Percentiles rank a stretch among this genome's conserved stretches.
Conservation (phyloP, 352 stramenopile genomes). For the Phytophthora megakarya region DNA sequence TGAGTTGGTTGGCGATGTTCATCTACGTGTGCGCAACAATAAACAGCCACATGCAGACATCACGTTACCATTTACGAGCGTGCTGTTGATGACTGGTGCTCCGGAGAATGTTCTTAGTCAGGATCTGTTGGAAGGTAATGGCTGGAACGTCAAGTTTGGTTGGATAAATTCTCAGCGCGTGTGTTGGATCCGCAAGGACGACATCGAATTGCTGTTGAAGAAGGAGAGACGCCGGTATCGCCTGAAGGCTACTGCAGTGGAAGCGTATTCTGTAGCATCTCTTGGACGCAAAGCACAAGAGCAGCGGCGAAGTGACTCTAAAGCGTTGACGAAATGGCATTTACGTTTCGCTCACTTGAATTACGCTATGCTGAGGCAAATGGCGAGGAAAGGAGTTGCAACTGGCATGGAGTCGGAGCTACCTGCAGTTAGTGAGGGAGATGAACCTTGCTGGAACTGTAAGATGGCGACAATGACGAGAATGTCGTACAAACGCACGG, state of each 20-base stretch:
- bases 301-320: too few species aligned
- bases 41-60: conserved; percentile 10
- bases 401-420: too few species aligned
- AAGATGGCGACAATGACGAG: neutral
- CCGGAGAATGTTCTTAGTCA: conserved; percentile 21
- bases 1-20: conserved; percentile 2
- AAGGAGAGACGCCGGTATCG: conserved; percentile 11
- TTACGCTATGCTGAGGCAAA: too few species aligned
- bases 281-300: neutral
- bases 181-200: conserved; percentile 3
- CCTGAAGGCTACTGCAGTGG: neutral
- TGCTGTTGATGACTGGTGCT: conserved; percentile 3
- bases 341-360: too few species aligned
- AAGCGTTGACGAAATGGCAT: too few species aligned
- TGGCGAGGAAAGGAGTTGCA: too few species aligned
- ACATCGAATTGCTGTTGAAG: neutral
- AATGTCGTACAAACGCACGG: conserved; percentile 1
- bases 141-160: conserved; percentile 6
- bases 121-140: neutral
- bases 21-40: conserved; percentile 6
- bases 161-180: neutral
- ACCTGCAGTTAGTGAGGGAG: too few species aligned
- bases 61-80: neutral
- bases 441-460: too few species aligned
- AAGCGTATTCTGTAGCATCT: too few species aligned